A percentile compares a stretch with the other conserved stretches of the same genome.
phyloP scores from a whole-genome alignment of 2,329 filamentous ascomycete species.

The Monilinia polystroma region DNA sequence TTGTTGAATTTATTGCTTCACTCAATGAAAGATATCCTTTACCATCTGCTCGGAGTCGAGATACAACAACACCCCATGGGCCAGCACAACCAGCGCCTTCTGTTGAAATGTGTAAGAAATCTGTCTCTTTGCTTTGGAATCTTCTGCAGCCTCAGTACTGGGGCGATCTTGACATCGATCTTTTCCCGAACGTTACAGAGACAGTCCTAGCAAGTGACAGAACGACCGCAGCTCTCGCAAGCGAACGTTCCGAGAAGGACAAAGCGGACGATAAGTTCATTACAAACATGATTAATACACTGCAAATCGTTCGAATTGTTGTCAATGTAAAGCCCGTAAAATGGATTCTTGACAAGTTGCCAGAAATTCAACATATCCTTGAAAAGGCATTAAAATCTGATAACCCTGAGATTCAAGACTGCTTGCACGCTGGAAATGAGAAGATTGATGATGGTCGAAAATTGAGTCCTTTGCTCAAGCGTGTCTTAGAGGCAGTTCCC shows the following conservation, averaged over 20 bases:
- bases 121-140: conserved; percentile 77
- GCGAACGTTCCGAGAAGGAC: conserved; percentile 62
- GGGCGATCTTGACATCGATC: conserved; percentile 86
- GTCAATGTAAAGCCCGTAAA: conserved; percentile 85
- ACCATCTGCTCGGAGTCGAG: conserved; percentile 66
- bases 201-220: conserved; percentile 81
- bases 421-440: conserved; percentile 72
- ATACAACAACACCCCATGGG: conserved; percentile 47
- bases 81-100: conserved; percentile 53
- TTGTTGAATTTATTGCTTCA: conserved; percentile 92
- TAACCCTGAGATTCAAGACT: conserved; percentile 90
- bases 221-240: conserved; percentile 58
- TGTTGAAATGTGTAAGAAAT: conserved; percentile 81
- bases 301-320: conserved; percentile 88
- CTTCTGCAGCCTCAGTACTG: conserved; percentile 85
- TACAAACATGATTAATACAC: conserved; percentile 86
- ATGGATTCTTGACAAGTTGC: conserved; percentile 80
- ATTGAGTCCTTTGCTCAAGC: conserved; percentile 72
- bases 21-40: conserved; percentile 82
- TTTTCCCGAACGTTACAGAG: conserved; percentile 88
- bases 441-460: conserved; percentile 67
- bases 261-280: conserved; percentile 81
- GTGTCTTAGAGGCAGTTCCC: conserved; percentile 85
- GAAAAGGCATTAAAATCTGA: conserved; percentile 89
- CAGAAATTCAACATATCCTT: conserved; percentile 78